Conservation (phyloP, 371 early-diverging fungal species). For the Mucor plumbeus region DNA sequence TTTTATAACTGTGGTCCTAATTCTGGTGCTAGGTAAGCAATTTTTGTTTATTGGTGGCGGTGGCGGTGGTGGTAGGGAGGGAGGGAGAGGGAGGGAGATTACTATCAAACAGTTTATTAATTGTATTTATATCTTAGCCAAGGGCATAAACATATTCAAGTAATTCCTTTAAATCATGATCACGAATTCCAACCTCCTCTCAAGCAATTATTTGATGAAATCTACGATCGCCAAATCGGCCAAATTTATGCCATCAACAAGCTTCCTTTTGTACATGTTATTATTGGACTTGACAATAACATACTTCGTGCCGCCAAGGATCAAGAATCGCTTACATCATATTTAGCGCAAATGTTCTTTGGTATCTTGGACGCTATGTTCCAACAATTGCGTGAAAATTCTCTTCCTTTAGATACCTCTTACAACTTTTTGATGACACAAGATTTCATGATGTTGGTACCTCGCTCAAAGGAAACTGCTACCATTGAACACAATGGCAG, state of each 20-base stretch:
- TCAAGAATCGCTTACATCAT: slow-evolving; percentile 39
- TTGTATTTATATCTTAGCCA: slow-evolving; percentile 49
- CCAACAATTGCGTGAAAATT: slow-evolving; percentile 51
- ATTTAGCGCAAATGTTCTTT: slow-evolving; percentile 56
- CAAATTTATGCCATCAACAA: slow-evolving; percentile 51
- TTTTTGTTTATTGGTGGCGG: too few species aligned
- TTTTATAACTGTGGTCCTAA: slow-evolving; percentile 78
- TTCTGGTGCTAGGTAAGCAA: slow-evolving; percentile 70
- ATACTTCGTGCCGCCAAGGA: slow-evolving; percentile 29
- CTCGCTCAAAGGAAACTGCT: slow-evolving; percentile 58
- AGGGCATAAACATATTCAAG: slow-evolving; percentile 77
- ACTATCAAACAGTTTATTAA: too few species aligned
- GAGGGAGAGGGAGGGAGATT: not conserved
- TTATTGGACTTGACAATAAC: slow-evolving; percentile 44
- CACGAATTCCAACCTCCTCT: slow-evolving; percentile 57
- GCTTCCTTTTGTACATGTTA: slow-evolving; percentile 54
- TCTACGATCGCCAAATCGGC: slow-evolving; percentile 50
- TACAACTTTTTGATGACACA: slow-evolving; percentile 75
- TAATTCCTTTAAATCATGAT: slow-evolving; percentile 56
- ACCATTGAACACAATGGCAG: slow-evolving; percentile 28
- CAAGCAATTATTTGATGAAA: slow-evolving; percentile 46
- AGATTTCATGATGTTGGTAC: slow-evolving; percentile 76
- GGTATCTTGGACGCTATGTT: slow-evolving; percentile 56
- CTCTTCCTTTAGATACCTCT: slow-evolving; percentile 33
- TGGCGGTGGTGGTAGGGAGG: too few species aligned